A percentile compares a stretch with the other conserved stretches of the same genome.
phyloP scores from a whole-genome alignment of 1,284 basidiomycete genomes.

The Tilletiaria anomala region DNA sequence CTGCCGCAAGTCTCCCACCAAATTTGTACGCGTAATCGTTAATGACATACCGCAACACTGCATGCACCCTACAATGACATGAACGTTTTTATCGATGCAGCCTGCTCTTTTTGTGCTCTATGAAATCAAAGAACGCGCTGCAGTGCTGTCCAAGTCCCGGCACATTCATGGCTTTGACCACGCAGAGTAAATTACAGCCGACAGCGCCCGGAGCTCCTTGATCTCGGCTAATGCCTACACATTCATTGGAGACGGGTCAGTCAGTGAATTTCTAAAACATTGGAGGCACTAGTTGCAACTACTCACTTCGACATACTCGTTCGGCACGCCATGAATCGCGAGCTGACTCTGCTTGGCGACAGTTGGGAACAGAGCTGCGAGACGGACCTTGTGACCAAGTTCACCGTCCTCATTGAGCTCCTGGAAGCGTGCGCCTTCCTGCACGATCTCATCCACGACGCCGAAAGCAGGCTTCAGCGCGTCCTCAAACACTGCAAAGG shows the following conservation, averaged over 20 bases:
- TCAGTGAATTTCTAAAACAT: not conserved
- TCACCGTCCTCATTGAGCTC: too few species aligned
- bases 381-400: too few species aligned
- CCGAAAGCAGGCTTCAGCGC: not conserved
- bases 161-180: slow-evolving; percentile 20
- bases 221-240: slow-evolving; percentile 42
- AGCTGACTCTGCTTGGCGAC: slow-evolving; percentile 60
- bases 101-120: too few species aligned
- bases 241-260: slow-evolving; percentile 8
- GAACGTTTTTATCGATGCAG: too few species aligned
- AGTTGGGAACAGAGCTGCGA: slow-evolving; percentile 63
- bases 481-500: slow-evolving; percentile 47
- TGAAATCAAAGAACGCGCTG: not conserved
- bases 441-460: slow-evolving; percentile 25
- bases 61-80: too few species aligned
- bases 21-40: too few species aligned
- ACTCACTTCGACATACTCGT: slow-evolving; percentile 67
- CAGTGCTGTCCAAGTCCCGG: not conserved
- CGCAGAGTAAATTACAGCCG: slow-evolving; percentile 45
- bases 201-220: slow-evolving; percentile 45
- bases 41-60: too few species aligned
- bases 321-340: slow-evolving; percentile 58
- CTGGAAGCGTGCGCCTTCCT: slow-evolving; percentile 37
- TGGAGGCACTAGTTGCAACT: not conserved
- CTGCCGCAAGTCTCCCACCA: too few species aligned